These are phyloP conservation scores for Mycena floridula DNA, from an alignment of 768 basidiomycete species.

Conservation along the genomic window DNA sequence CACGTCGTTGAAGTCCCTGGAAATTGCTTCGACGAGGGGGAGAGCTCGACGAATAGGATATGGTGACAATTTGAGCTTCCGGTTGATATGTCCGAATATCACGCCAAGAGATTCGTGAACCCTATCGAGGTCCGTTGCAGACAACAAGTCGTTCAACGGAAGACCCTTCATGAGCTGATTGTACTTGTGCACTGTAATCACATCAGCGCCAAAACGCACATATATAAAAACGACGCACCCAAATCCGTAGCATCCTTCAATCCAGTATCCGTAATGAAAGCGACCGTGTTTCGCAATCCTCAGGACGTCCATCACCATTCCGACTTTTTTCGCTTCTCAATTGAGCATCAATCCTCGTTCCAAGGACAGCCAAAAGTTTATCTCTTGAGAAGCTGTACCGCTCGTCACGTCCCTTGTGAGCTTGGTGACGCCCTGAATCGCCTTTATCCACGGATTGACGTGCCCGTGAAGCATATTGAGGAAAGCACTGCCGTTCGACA, in stretches of 20 bases:
- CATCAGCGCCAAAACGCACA: background rate
- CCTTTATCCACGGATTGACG: constrained; percentile 97
- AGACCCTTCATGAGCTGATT: constrained; percentile 99
- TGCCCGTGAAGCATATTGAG: constrained; percentile 90
- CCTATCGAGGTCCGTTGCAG: constrained; percentile 94
- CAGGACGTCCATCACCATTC: constrained; percentile 89
- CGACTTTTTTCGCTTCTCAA: constrained; percentile 88
- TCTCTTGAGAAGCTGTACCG: constrained; percentile 96
- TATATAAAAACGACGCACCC: constrained; percentile 42
- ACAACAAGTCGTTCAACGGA: constrained; percentile 92
- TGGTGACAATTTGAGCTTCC: constrained; percentile 92
- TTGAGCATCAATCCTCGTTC: constrained; percentile 89
- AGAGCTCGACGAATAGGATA: constrained; percentile 95
- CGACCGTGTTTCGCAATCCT: constrained; percentile 94
- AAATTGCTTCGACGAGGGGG: constrained; percentile 97
- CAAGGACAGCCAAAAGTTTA: constrained; percentile 97
- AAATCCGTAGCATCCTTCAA: constrained; percentile 89
- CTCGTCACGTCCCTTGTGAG: constrained; percentile 87
- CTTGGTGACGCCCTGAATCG: constrained; percentile 94
- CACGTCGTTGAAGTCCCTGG: constrained; percentile 94
- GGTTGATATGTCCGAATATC: constrained; percentile 92
- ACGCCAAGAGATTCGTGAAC: constrained; percentile 82
- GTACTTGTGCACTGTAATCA: constrained; percentile 81
- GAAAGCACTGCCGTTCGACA: constrained; percentile 84
- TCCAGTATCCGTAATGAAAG: constrained; percentile 96